A percentile compares a stretch with the other conserved stretches of the same genome.
Conservation (phyloP, 176 grass and related monocot species). For the Alloteropsis semialata region DNA sequence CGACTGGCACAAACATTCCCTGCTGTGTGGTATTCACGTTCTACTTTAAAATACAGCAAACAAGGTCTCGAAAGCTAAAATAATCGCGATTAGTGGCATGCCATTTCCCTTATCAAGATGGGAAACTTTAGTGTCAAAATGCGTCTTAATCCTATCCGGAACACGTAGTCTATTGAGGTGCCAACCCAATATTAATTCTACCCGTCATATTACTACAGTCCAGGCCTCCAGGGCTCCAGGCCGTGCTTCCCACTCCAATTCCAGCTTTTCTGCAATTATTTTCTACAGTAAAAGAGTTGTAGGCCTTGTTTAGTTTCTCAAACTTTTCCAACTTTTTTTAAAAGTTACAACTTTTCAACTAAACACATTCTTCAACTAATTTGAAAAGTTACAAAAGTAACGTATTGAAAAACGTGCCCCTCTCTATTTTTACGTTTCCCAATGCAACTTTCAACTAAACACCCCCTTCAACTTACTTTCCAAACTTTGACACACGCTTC, state of each 20-base stretch:
- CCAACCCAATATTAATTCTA: neutral
- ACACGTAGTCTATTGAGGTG: too few relatives aligned
- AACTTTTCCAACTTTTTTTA: too few relatives aligned
- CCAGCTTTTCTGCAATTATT: neutral
- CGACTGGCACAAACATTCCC: neutral
- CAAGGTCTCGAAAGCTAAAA: neutral
- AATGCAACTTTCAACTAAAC: too few relatives aligned
- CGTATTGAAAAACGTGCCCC: too few relatives aligned
- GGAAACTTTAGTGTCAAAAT: neutral
- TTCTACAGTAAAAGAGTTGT: neutral
- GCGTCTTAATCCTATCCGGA: neutral
- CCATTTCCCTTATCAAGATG: neutral
- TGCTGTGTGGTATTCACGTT: constrained; percentile 7
- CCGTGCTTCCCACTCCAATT: neutral
- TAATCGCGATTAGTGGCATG: neutral
- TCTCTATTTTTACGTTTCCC: too few relatives aligned
- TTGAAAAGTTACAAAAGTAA: too few relatives aligned
- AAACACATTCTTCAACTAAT: too few relatives aligned
- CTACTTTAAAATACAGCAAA: neutral
- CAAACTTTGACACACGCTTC: too few relatives aligned
- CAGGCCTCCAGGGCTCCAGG: too few relatives aligned
- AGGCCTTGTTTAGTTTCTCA: neutral
- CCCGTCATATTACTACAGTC: neutral
- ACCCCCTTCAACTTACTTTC: too few relatives aligned
- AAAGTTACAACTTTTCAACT: too few relatives aligned